These are phyloP conservation scores for Fraxinus platypoda DNA, from an alignment of 305 asterid genomes.

Conservation along the genomic window DNA sequence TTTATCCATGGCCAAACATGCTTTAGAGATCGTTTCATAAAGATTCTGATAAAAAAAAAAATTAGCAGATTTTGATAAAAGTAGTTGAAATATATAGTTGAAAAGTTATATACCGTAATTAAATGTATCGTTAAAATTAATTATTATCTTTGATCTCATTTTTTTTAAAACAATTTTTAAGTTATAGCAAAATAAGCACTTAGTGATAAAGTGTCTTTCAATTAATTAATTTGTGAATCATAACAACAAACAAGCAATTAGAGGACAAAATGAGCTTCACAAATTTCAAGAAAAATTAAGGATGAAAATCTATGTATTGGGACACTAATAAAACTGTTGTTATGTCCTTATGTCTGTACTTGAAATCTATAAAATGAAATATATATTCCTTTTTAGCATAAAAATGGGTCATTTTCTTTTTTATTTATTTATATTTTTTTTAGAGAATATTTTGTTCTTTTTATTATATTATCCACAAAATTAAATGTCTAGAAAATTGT, in stretches of 20 bases:
- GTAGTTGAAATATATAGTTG: too few relatives aligned
- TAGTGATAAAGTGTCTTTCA: too few relatives aligned
- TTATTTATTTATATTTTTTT: not conserved
- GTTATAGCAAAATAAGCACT: not conserved
- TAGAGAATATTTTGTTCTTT: not conserved
- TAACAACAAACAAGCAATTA: not conserved
- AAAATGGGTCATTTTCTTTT: not conserved
- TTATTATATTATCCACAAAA: not conserved
- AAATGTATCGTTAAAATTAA: too few relatives aligned
- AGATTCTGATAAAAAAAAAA: too few relatives aligned
- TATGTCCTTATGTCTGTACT: not conserved
- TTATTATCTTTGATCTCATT: too few relatives aligned
- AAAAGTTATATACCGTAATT: not conserved
- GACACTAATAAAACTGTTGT: not conserved
- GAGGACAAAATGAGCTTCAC: slow-evolving; percentile 12
- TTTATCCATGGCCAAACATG: not conserved
- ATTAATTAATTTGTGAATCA: not conserved
- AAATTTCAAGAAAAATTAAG: not conserved
- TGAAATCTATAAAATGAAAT: not conserved
- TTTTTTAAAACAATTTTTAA: too few relatives aligned
- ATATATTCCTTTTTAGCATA: not conserved
- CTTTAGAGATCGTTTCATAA: not conserved
- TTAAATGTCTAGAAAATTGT: not conserved
- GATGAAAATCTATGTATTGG: not conserved
- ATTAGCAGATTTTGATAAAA: not conserved